Evolutionary conservation across 2,329 filamentous ascomycete species (phyloP).

Genomic region (Monosporascus sp.): DNA sequence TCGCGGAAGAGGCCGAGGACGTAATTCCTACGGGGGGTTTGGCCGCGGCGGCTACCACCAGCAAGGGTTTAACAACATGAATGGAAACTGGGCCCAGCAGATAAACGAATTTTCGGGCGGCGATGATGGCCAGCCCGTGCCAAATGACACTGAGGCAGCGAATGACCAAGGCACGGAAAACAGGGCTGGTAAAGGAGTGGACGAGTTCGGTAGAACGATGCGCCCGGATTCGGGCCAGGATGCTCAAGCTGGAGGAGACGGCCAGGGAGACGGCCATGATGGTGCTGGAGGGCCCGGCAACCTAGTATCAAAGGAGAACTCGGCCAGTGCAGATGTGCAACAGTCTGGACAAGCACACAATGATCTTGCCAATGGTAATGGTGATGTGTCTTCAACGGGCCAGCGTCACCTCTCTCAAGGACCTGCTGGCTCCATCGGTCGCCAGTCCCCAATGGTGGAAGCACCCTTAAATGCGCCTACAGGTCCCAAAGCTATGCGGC

Average conservation of each 20-base stretch:
- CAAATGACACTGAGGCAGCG: constrained; percentile 14
- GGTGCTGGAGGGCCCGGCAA: constrained; percentile 13
- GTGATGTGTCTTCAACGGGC: constrained; percentile 29
- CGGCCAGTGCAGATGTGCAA: constrained; percentile 19
- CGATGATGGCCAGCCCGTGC: constrained; percentile 13
- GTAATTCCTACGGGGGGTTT: constrained; percentile 44
- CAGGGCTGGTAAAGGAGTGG: constrained; percentile 24
- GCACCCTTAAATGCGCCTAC: constrained; percentile 72
- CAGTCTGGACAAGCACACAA: constrained; percentile 18
- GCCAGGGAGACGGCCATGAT: constrained; percentile 8
- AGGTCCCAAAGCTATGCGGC: constrained; percentile 90
- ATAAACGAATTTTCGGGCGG: constrained; percentile 13
- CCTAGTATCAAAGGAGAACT: constrained; percentile 15
- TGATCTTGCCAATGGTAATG: constrained; percentile 23
- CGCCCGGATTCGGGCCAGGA: constrained; percentile 20
- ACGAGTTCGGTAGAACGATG: constrained; percentile 34
- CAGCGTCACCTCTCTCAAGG: constrained; percentile 19
- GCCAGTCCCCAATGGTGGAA: constrained; percentile 25
- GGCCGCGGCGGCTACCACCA: constrained; percentile 47
- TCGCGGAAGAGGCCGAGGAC: constrained; percentile 61
- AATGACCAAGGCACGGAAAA: constrained; percentile 13
- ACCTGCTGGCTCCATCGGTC: constrained; percentile 14
- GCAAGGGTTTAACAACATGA: constrained; percentile 33
- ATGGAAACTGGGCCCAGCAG: constrained; percentile 21
- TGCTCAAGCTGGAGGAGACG: constrained; percentile 16